These are phyloP conservation scores for Fragaria vesca DNA, from an alignment of 306 rosid species.

Conservation along the genomic window DNA sequence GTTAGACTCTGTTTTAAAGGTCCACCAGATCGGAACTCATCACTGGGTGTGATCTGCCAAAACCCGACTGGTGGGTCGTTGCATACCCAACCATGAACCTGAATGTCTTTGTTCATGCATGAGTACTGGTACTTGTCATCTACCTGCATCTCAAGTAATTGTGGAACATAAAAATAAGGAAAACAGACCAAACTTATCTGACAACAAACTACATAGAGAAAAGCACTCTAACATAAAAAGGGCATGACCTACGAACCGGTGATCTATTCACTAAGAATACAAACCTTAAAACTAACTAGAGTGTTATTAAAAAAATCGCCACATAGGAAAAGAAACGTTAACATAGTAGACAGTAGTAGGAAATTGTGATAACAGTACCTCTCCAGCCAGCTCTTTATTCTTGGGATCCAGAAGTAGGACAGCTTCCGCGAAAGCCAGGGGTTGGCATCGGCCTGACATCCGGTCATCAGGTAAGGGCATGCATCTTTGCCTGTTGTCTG, in stretches of 20 bases:
- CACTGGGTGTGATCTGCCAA: constrained; percentile 82
- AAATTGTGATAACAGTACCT: constrained; percentile 27
- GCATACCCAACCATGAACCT: constrained; percentile 88
- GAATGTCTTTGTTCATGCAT: constrained; percentile 66
- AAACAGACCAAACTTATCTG: not conserved
- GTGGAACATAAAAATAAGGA: constrained; percentile 25
- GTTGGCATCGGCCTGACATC: constrained; percentile 35
- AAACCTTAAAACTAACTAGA: not conserved
- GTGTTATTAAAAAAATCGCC: not conserved
- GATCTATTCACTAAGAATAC: not conserved
- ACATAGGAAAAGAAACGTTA: not conserved
- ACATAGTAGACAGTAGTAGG: not conserved
- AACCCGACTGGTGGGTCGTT: constrained; percentile 62
- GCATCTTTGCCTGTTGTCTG: constrained; percentile 40
- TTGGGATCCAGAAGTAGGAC: constrained; percentile 42
- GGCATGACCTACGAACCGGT: not conserved
- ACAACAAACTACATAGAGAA: not conserved
- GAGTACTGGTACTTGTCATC: constrained; percentile 92
- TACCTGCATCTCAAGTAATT: constrained; percentile 36
- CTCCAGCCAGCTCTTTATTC: constrained; percentile 31
- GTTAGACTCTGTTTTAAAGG: constrained; percentile 84
- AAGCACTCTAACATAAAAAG: not conserved
- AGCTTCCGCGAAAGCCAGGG: constrained; percentile 42
- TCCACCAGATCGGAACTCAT: constrained; percentile 94
- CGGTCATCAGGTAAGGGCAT: constrained; percentile 53